Conservation (phyloP, 352 stramenopile genomes). For the Pythium sp. region DNA sequence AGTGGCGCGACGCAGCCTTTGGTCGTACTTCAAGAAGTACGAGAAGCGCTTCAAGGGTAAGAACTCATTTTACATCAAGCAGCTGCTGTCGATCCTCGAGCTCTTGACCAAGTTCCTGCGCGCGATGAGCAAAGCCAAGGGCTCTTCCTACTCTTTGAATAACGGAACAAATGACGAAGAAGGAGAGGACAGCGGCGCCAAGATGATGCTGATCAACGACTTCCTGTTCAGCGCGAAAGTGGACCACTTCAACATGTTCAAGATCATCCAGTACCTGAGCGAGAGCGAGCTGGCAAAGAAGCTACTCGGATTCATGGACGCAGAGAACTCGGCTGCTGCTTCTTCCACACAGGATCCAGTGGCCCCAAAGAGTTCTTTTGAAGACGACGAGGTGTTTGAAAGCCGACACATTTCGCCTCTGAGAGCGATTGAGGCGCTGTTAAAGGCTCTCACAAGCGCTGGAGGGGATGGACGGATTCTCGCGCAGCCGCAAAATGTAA, state of each 20-base stretch:
- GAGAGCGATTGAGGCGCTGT: slow-evolving; percentile 66
- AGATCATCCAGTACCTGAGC: slow-evolving; percentile 79
- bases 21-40: slow-evolving; percentile 87
- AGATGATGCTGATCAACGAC: slow-evolving; percentile 84
- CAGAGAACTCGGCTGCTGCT: slow-evolving; percentile 17
- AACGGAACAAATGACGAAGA: neutral
- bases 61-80: slow-evolving; percentile 90
- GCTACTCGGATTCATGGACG: slow-evolving; percentile 74
- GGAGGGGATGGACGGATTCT: slow-evolving; percentile 71
- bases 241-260: slow-evolving; percentile 91
- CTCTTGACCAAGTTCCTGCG: slow-evolving; percentile 77
- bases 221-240: slow-evolving; percentile 79
- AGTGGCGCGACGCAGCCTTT: slow-evolving; percentile 66
- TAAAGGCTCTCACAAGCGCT: slow-evolving; percentile 75
- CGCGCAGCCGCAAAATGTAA: slow-evolving; percentile 57
- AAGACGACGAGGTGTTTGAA: slow-evolving; percentile 45
- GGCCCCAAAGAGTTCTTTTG: neutral
- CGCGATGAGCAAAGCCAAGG: slow-evolving; percentile 36
- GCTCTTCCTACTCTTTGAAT: neutral
- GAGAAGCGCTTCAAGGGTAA: slow-evolving; percentile 85
- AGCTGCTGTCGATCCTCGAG: slow-evolving; percentile 77
- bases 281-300: slow-evolving; percentile 84
- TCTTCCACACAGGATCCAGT: neutral
- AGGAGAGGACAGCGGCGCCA: slow-evolving; percentile 29
- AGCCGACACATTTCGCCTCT: slow-evolving; percentile 82